Conservation (phyloP, 495 filamentous ascomycete species). For the Penicillium alfredii region DNA sequence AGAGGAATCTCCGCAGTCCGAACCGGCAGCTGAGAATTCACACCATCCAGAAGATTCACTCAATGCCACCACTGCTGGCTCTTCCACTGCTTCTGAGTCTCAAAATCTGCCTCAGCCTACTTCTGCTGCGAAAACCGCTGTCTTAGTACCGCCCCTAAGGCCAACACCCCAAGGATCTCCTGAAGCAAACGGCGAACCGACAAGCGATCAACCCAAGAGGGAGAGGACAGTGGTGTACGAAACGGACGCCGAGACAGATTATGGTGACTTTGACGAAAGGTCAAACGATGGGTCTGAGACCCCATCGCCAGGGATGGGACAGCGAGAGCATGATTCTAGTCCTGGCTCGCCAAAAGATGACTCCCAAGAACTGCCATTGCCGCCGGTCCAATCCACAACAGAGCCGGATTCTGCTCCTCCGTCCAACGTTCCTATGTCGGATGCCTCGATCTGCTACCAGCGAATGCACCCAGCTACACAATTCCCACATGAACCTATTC, state of each 20-base stretch:
- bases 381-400: conserved; percentile 6
- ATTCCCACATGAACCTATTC: conserved; percentile 39
- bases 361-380: conserved; percentile 35
- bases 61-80: too few species aligned
- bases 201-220: conserved; percentile 7
- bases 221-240: conserved; percentile 39
- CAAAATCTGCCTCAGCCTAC: too few species aligned
- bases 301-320: conserved; percentile 6
- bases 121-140: too few species aligned
- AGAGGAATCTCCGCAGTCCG: conserved; percentile 17
- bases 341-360: conserved; percentile 19
- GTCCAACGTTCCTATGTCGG: conserved; percentile 30
- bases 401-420: conserved; percentile 8
- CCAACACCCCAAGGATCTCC: background rate
- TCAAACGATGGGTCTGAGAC: conserved; percentile 7
- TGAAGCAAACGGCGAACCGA: background rate
- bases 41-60: too few species aligned
- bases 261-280: conserved; percentile 24
- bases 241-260: conserved; percentile 39
- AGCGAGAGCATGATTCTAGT: background rate
- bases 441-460: conserved; percentile 39
- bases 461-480: conserved; percentile 37
- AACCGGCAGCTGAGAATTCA: conserved; percentile 1
- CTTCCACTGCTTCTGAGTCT: too few species aligned
- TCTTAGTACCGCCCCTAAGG: too few species aligned